Evolutionary conservation across 2,329 filamentous ascomycete genomes (phyloP).

Genomic region (Beauveria sp.): DNA sequence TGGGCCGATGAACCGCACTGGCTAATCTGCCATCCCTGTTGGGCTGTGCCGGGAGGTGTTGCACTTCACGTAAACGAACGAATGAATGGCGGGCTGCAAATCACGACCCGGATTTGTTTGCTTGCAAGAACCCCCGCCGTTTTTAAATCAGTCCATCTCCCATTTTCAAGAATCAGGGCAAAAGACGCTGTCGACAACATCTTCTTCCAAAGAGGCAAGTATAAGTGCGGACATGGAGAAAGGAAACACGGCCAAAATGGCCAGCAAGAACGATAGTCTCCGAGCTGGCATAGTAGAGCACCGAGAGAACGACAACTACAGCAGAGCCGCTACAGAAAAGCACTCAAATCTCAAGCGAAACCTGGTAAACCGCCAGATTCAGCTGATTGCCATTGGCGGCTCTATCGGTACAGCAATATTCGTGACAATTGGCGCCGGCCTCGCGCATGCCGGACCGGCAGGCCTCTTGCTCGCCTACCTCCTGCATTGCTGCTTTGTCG

Average conservation of each 20-base stretch:
- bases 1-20: too few species aligned
- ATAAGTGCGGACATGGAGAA: background rate
- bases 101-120: too few species aligned
- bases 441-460: slow-evolving; percentile 33
- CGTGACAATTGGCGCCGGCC: slow-evolving; percentile 50
- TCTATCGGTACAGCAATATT: background rate
- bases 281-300: background rate
- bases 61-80: too few species aligned
- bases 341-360: background rate
- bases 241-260: background rate
- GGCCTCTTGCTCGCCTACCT: slow-evolving; percentile 52
- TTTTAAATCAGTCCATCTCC: too few species aligned
- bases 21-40: background rate
- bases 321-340: background rate
- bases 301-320: background rate
- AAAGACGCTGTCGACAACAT: background rate
- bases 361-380: background rate
- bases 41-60: background rate
- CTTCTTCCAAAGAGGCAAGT: background rate
- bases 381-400: slow-evolving; percentile 30
- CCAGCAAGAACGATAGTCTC: background rate
- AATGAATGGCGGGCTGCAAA: too few species aligned
- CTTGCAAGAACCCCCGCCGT: too few species aligned
- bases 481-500: slow-evolving; percentile 47
- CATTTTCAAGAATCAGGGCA: too few species aligned